These are phyloP conservation scores for Macroventuria anomochaeta DNA, from an alignment of 2,329 filamentous ascomycete genomes.

Conservation along the genomic window DNA sequence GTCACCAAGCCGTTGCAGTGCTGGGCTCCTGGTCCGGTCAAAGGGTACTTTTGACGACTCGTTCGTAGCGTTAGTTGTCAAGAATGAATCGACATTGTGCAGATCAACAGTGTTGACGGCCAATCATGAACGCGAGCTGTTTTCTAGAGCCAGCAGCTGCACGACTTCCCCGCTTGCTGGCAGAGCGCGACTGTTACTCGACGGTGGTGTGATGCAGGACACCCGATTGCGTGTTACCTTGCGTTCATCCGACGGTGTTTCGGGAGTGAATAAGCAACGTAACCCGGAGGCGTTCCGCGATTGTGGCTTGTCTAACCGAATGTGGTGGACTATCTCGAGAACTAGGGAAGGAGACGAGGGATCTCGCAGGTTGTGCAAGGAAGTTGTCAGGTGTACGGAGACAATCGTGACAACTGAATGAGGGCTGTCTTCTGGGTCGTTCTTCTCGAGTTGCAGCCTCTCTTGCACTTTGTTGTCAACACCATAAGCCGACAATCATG, in stretches of 20 bases:
- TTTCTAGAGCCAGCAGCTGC: not conserved
- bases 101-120: constrained; percentile 11
- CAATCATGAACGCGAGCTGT: constrained; percentile 6
- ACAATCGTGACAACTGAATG: not conserved
- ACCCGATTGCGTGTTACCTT: constrained; percentile 13
- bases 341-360: not conserved
- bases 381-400: not conserved
- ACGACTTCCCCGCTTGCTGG: constrained; percentile 15
- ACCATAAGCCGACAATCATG: not conserved
- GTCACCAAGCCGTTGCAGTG: not conserved
- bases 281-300: constrained; percentile 27
- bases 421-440: not conserved
- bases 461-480: not conserved
- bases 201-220: constrained; percentile 27
- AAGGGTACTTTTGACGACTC: constrained; percentile 10
- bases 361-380: not conserved
- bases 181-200: constrained; percentile 1
- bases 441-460: not conserved
- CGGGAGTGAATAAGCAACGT: constrained; percentile 22
- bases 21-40: constrained; percentile 8
- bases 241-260: constrained; percentile 38
- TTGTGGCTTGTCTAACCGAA: constrained; percentile 16
- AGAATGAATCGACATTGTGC: constrained; percentile 9
- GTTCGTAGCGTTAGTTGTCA: constrained; percentile 1
- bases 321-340: constrained; percentile 17